A percentile compares a stretch with the other conserved stretches of the same genome.
phyloP scores from a whole-genome alignment of 1,284 basidiomycete species.

The Exobasidium cylindrosporum region DNA sequence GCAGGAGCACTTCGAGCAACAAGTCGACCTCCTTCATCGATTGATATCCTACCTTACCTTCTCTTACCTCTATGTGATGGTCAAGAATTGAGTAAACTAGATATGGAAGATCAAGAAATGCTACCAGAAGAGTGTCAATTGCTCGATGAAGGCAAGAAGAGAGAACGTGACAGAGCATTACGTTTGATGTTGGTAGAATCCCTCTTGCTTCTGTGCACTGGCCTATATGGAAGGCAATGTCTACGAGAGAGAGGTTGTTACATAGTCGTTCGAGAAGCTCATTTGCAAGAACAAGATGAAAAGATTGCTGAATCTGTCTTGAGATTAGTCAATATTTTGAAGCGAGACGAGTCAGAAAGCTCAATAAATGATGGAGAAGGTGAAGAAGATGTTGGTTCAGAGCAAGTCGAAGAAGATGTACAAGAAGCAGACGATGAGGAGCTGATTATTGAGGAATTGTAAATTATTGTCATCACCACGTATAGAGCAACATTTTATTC shows the following conservation, averaged over 20 bases:
- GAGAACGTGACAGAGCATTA: conserved; percentile 72
- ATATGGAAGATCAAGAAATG: conserved; percentile 76
- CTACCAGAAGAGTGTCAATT: conserved; percentile 83
- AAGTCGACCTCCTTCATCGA: conserved; percentile 34
- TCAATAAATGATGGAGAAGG: conserved; percentile 26
- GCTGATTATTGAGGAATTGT: conserved; percentile 49
- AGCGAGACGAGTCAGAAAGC: conserved; percentile 46
- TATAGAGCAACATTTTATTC: not conserved
- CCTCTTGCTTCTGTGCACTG: conserved; percentile 81
- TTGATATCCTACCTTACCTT: conserved; percentile 59
- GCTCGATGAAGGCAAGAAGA: conserved; percentile 74
- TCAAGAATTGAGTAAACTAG: conserved; percentile 64
- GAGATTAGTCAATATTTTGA: conserved; percentile 51
- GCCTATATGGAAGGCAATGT: conserved; percentile 78
- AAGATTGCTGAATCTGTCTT: conserved; percentile 58
- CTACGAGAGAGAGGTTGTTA: conserved; percentile 80
- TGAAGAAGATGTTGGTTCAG: conserved; percentile 24
- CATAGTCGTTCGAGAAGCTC: conserved; percentile 75
- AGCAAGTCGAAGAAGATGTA: conserved; percentile 10
- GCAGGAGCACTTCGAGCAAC: conserved; percentile 31
- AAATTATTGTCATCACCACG: not conserved
- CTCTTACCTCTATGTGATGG: conserved; percentile 88
- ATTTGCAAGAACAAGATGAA: conserved; percentile 75
- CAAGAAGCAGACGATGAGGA: conserved; percentile 32
- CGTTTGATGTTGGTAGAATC: conserved; percentile 85